Evolutionary conservation across 768 basidiomycete genomes (phyloP).

Genomic region (Pholiota microspora): DNA sequence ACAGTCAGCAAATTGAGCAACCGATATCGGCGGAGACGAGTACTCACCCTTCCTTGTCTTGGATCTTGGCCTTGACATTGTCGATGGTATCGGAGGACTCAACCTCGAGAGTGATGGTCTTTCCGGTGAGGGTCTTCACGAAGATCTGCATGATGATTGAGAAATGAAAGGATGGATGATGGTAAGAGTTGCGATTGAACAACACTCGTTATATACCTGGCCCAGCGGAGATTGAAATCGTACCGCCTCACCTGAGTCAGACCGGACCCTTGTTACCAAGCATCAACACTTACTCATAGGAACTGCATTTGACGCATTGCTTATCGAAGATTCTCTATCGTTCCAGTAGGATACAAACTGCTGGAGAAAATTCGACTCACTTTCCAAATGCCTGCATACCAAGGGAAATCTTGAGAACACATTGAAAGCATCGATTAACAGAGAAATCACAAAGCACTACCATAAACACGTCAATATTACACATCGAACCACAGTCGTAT

Average conservation of each 20-base stretch:
- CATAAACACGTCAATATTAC: slow-evolving; percentile 2
- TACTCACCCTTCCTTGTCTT: slow-evolving; percentile 81
- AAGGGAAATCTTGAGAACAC: background rate
- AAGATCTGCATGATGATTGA: slow-evolving; percentile 66
- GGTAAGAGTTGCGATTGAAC: background rate
- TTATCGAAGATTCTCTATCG: background rate
- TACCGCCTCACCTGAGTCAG: slow-evolving; percentile 28
- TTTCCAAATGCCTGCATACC: background rate
- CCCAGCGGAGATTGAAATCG: slow-evolving; percentile 38
- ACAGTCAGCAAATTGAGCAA: slow-evolving; percentile 9
- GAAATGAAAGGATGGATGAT: slow-evolving; percentile 6
- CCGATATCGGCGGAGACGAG: background rate
- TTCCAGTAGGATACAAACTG: background rate
- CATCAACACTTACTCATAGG: slow-evolving; percentile 2
- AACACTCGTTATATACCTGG: slow-evolving; percentile 20
- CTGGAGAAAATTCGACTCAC: background rate
- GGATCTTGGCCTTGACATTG: slow-evolving; percentile 79
- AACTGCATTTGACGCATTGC: background rate
- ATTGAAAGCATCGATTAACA: background rate
- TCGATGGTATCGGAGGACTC: slow-evolving; percentile 72
- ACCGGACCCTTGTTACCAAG: slow-evolving; percentile 12
- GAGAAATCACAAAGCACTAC: background rate
- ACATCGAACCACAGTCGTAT: slow-evolving; percentile 79
- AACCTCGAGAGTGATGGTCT: slow-evolving; percentile 77
- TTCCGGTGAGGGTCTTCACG: slow-evolving; percentile 61